Evolutionary conservation across 768 basidiomycete genomes (phyloP).

Genomic region (Rossbeevera mucosa): DNA sequence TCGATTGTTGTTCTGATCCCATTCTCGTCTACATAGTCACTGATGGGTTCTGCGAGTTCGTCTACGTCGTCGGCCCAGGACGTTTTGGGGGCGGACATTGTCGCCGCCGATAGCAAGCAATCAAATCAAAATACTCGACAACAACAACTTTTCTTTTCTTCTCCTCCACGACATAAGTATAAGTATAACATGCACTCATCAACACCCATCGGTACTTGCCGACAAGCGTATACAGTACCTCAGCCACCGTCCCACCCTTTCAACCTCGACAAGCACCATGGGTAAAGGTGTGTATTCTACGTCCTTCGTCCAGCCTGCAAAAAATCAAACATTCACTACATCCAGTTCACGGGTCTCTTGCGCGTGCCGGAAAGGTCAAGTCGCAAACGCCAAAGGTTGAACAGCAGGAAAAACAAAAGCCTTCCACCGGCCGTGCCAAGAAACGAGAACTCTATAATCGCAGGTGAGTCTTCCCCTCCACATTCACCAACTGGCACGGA

Average conservation of each 20-base stretch:
- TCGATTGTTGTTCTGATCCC: conserved; percentile 84
- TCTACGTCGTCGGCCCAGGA: conserved; percentile 90
- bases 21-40: conserved; percentile 78
- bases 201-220: conserved; percentile 22
- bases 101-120: conserved; percentile 7
- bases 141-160: conserved; percentile 3
- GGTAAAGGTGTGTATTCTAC: conserved; percentile 52
- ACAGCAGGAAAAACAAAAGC: conserved; percentile 98
- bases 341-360: conserved; percentile 97
- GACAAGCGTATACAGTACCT: conserved; percentile 37
- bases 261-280: conserved; percentile 55
- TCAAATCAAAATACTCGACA: conserved; percentile 17
- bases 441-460: conserved; percentile 92
- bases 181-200: no score
- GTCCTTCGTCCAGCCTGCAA: neutral
- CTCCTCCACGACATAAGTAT: no score
- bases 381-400: conserved; percentile 97
- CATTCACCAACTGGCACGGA: neutral
- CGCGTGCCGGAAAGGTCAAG: conserved; percentile 99
- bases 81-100: conserved; percentile 45
- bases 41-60: conserved; percentile 54
- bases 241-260: conserved; percentile 27
- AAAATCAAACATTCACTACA: neutral
- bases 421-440: conserved; percentile 93
- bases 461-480: conserved; percentile 49